phyloP scores from a whole-genome alignment of 176 grass and related monocot species.

The Aegilops umbellulata region DNA sequence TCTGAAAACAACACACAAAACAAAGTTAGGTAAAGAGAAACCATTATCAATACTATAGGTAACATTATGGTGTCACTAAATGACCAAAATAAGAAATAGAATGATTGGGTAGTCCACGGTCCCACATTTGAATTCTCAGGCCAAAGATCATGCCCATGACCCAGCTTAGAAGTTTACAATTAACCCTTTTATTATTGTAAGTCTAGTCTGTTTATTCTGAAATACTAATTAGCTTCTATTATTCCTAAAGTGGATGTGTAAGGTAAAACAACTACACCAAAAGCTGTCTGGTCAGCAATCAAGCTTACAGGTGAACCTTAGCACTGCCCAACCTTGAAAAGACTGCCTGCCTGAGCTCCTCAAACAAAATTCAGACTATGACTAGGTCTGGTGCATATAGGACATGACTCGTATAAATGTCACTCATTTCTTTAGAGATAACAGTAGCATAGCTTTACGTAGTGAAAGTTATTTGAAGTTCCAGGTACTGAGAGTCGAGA shows the following conservation, averaged over 20 bases:
- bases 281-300: not conserved
- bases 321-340: not conserved
- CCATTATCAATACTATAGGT: not conserved
- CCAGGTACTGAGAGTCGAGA: not conserved
- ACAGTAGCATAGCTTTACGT: not conserved
- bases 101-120: not conserved
- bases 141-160: constrained; percentile 2
- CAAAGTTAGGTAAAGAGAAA: constrained; percentile 4
- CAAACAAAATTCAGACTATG: not conserved
- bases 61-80: not conserved
- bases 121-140: not conserved
- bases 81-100: not conserved
- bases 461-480: not conserved
- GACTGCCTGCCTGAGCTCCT: not conserved
- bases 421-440: not conserved
- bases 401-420: not conserved
- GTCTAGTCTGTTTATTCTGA: not conserved
- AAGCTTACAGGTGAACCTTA: constrained; percentile 3
- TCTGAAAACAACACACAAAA: constrained; percentile 42
- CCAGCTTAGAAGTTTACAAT: not conserved
- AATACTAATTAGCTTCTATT: not conserved
- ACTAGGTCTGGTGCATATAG: not conserved
- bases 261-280: not conserved
- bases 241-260: not conserved
- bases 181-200: not conserved